Evolutionary conservation across 2,329 filamentous ascomycete species (phyloP), one percentile per base, ranked within the genome.

Genomic region (Hypoxylon sp.): DNA sequence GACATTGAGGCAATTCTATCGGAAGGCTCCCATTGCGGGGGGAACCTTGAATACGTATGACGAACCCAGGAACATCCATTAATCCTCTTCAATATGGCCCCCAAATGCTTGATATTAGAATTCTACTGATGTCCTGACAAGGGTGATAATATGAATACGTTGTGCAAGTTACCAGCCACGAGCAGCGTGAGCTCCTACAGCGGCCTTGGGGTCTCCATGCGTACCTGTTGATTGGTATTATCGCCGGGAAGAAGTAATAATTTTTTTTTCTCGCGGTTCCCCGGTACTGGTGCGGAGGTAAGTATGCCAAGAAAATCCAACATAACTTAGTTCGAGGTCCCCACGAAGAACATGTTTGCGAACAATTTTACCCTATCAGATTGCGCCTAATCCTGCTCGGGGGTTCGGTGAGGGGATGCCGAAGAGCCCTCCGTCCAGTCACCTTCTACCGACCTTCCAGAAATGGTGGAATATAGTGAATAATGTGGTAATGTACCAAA

Each of bases 381-480:
- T 67, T 22, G 55, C 59, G 57, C 46, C 65, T 69, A 70, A 61
- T 48, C 70, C 66, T 66, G 68, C 70, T 74, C 70, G 68, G 73
- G 66, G 62, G 67, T 69, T 74, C 73, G 73, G 73, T 74, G 73
- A 74, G 73, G 59, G 67, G 33, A 66, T 68, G 69, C 71, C 71
- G 71, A 73, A 61, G 58, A 48, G 44, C 50, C 61, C 44, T 70
- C 70, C 62, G 54, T 55, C 61, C 66, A 64, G 67, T 71, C 70
- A 71, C 72, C 70, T 72, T 73, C 70, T 72, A 67, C 72, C 70
- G 73, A 74, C 73, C 71, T 74, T 74, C 73, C 73, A 73, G 71
- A 74, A 73, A 63, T 61, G 73, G 73, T 46, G 60, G 57, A 31
- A 53, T 47, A 59, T 57, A 66, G 57, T 69, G 54, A 68, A 61